These are phyloP conservation scores for Sporobolomyces phaffii DNA, from an alignment of 768 basidiomycete genomes.

Conservation along the genomic window DNA sequence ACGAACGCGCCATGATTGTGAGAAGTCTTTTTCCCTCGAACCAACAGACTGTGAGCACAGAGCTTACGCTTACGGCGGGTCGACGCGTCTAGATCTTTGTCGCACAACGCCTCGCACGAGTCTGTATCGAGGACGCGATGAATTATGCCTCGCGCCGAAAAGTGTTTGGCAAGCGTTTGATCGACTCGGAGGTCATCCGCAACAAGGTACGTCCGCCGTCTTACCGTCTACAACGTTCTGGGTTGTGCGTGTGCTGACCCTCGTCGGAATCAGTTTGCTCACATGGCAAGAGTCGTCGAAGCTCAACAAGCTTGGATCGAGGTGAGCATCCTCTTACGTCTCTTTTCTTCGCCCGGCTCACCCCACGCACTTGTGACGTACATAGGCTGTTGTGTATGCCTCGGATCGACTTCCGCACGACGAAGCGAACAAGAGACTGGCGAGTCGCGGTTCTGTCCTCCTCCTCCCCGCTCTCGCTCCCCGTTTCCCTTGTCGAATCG, in stretches of 20 bases:
- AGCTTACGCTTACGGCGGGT: no score
- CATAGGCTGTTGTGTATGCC: conserved; percentile 37
- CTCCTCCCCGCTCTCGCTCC: no score
- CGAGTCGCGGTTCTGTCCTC: no score
- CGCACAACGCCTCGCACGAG: conserved; percentile 34
- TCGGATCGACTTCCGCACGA: conserved; percentile 26
- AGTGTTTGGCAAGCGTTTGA: conserved; percentile 38
- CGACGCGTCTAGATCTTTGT: conserved; percentile 13
- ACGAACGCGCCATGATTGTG: conserved; percentile 28
- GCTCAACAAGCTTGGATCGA: conserved; percentile 43
- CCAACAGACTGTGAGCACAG: no score
- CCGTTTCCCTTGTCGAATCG: no score
- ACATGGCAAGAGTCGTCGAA: conserved; percentile 39
- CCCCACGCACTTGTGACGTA: no score
- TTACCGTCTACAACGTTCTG: background rate
- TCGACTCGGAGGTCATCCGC: conserved; percentile 41
- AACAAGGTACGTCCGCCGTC: conserved; percentile 19
- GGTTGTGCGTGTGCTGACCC: background rate
- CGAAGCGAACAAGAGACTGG: conserved; percentile 33
- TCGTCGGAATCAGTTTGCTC: conserved; percentile 22
- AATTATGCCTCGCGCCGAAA: conserved; percentile 30
- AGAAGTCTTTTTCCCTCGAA: no score
- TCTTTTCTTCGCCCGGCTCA: no score
- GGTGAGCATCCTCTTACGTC: conserved; percentile 4
- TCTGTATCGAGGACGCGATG: conserved; percentile 38